Base-by-base conservation (phyloP, 2,329 filamentous ascomycete species). In the Fusarium incarnatum region DNA sequence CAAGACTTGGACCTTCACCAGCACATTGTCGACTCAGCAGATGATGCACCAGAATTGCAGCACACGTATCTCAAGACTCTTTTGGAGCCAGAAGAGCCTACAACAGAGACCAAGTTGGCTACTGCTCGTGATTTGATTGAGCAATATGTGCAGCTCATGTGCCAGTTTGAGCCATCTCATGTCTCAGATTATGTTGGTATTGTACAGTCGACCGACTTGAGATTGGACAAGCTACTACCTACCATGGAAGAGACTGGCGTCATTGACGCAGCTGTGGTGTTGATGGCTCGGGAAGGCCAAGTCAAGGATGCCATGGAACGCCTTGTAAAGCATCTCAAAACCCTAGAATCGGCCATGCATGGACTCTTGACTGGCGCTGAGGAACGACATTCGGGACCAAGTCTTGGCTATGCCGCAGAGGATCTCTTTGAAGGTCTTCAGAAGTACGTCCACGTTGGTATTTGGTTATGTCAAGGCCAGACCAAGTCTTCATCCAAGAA, bases 401-500 rank as follows among this genome's bases (percentile, higher is more conserved):
- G 82, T 32, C 67, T 90, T 4, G 87, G 89, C 63, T 88, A 91
- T 67, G 88, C 92, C 0, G 88, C 91, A 1, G 88, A 91, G 59
- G 91, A 94, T 60, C 84, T 97, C 3, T 84, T 97, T 6, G 87
- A 89, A 60, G 90, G 91, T 1, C 82, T 99, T 20, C 91, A 97
- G 66, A 98, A 97, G 78, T 98, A 97, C 80, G 89, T 91, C 2
- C 91, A 94, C 69, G 93, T 99, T 2, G 96, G 97, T 16, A 95
- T 97, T 53, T 99, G 96, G 96, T 84, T 99, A 15, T 98, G 96
- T 74, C 93, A 97, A 79, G 89, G 91, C 2, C 94, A 97, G 77
- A 93, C 89, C 50, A 92, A 91, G 75, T 87, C 86, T 44, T 69
- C 49, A 0, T 80, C 83, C 8, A 85, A 82, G 62, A 80, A 81